Conservation (phyloP, 2,329 filamentous ascomycete species). For the Cladosporium sp. region DNA sequence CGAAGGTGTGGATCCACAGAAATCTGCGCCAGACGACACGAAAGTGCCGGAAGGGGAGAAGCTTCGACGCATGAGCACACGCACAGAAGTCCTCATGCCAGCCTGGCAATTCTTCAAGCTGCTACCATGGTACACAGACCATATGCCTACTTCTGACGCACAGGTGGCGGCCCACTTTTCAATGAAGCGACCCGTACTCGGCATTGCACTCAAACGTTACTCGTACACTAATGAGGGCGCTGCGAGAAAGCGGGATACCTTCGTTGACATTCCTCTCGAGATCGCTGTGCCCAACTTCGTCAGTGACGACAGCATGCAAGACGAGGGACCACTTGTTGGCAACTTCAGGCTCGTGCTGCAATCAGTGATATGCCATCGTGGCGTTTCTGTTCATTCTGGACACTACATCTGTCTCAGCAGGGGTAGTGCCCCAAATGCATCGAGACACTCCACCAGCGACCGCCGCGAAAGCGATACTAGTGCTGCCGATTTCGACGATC, state of each 20-base stretch:
- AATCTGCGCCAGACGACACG: slow-evolving; percentile 21
- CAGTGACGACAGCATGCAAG: slow-evolving; percentile 66
- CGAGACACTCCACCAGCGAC: slow-evolving; percentile 49
- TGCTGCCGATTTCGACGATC: slow-evolving; percentile 62
- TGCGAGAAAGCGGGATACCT: slow-evolving; percentile 70
- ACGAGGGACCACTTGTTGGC: slow-evolving; percentile 66
- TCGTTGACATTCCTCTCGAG: slow-evolving; percentile 86
- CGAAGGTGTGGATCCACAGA: slow-evolving; percentile 38
- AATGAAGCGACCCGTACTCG: slow-evolving; percentile 75
- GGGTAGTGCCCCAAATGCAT: slow-evolving; percentile 52
- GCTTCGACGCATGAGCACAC: slow-evolving; percentile 27
- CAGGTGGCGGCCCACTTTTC: slow-evolving; percentile 89
- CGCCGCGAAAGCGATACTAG: slow-evolving; percentile 37
- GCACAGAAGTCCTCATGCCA: slow-evolving; percentile 87
- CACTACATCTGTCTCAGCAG: slow-evolving; percentile 88
- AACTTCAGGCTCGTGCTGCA: slow-evolving; percentile 92
- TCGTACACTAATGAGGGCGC: slow-evolving; percentile 65
- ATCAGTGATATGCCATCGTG: slow-evolving; percentile 87
- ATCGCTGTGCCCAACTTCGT: slow-evolving; percentile 84
- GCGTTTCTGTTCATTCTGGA: slow-evolving; percentile 77
- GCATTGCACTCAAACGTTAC: slow-evolving; percentile 90
- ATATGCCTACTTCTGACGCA: slow-evolving; percentile 60
- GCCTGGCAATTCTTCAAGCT: slow-evolving; percentile 97
- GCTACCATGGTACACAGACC: slow-evolving; percentile 84
- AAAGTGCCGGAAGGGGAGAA: slow-evolving; percentile 24